Evolutionary conservation across 331 rosid species (phyloP).

Genomic region (Quercus tomentella): DNA sequence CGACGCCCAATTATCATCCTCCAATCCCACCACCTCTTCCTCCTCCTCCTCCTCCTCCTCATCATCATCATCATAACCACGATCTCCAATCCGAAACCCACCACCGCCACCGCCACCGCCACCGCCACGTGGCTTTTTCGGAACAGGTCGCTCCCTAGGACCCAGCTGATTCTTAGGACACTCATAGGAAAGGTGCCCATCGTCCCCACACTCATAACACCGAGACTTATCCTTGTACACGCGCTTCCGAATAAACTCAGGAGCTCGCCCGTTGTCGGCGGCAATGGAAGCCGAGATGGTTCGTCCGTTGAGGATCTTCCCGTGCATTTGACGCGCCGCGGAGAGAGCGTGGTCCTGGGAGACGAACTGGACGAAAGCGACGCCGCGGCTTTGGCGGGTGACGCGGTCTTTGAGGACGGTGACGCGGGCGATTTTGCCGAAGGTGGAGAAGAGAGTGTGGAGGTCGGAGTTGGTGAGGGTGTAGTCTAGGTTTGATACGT

Average conservation of each 20-base stretch:
- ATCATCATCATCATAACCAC: constrained; percentile 8
- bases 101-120: constrained; percentile 10
- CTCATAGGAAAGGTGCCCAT: constrained; percentile 77
- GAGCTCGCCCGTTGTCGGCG: constrained; percentile 80
- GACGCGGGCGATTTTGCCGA: constrained; percentile 81
- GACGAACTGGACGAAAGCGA: constrained; percentile 80
- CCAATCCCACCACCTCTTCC: constrained; percentile 17
- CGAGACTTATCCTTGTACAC: constrained; percentile 66
- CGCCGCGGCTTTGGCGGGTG: constrained; percentile 81
- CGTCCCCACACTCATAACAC: constrained; percentile 80
- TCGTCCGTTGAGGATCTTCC: constrained; percentile 66
- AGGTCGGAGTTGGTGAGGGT: constrained; percentile 89
- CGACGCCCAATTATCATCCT: constrained; percentile 81
- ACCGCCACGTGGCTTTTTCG: constrained; percentile 33
- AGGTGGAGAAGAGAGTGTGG: constrained; percentile 80
- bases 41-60: constrained; percentile 28
- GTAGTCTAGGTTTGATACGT: constrained; percentile 82
- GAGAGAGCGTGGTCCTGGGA: constrained; percentile 56
- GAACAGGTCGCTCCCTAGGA: constrained; percentile 57
- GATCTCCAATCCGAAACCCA: not conserved
- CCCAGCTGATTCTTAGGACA: constrained; percentile 79
- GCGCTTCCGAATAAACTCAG: constrained; percentile 70
- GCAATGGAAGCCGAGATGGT: constrained; percentile 71
- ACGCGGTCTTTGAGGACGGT: constrained; percentile 79
- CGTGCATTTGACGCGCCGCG: constrained; percentile 47